Evolutionary conservation across 768 basidiomycete species (phyloP).

Genomic region (Tricholoma flavovirens): DNA sequence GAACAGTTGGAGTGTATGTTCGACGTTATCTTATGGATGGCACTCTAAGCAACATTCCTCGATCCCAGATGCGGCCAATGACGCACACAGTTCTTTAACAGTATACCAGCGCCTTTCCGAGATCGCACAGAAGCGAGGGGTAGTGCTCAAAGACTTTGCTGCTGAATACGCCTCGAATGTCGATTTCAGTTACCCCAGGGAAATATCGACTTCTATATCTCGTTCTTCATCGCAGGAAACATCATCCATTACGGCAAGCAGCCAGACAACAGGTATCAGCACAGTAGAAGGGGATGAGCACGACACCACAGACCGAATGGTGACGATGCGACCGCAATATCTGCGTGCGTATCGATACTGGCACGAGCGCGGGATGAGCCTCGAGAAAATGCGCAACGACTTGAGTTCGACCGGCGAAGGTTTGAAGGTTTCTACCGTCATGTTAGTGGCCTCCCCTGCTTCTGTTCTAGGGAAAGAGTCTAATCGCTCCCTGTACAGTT

Average conservation of each 20-base stretch:
- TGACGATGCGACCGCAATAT: constrained; percentile 19
- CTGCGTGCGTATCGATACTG: constrained; percentile 31
- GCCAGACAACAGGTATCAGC: not conserved
- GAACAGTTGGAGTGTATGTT: constrained; percentile 24
- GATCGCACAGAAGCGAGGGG: constrained; percentile 16
- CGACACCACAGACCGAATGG: not conserved
- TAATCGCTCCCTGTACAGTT: constrained; percentile 11
- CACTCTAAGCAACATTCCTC: not conserved
- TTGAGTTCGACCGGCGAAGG: constrained; percentile 18
- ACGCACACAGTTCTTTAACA: constrained; percentile 29
- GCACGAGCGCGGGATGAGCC: constrained; percentile 20
- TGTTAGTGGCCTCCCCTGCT: constrained; percentile 18
- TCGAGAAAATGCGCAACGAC: constrained; percentile 27
- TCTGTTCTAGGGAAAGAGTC: not conserved
- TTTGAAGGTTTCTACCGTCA: constrained; percentile 25
- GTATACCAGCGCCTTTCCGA: constrained; percentile 24
- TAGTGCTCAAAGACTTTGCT: constrained; percentile 9
- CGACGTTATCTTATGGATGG: not conserved
- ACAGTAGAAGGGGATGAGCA: not conserved
- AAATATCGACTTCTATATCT: not conserved
- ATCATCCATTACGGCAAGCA: not conserved
- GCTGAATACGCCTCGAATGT: constrained; percentile 5
- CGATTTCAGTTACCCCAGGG: not conserved
- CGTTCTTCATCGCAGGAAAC: not conserved
- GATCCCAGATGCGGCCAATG: constrained; percentile 33